Conservation (phyloP, 768 basidiomycete species). For the Trametes coccinea region DNA sequence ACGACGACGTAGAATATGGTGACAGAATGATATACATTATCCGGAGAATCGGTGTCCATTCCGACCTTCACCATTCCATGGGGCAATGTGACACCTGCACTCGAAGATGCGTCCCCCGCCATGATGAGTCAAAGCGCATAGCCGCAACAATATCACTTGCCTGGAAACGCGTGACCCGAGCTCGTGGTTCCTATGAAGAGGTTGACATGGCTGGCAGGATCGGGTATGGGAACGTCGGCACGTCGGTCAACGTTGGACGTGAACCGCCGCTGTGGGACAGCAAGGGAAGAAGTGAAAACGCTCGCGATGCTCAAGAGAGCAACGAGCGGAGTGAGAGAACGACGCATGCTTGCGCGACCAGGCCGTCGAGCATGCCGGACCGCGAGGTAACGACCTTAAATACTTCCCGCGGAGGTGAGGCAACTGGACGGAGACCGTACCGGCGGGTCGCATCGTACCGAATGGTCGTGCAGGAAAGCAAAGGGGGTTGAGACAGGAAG, state of each 20-base stretch:
- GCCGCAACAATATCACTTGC: background rate
- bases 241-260: background rate
- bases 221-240: constrained; percentile 17
- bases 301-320: constrained; percentile 1
- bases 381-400: background rate
- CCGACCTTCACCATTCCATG: constrained; percentile 73
- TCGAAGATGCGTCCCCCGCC: background rate
- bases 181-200: constrained; percentile 69
- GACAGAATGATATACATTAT: constrained; percentile 8
- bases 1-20: background rate
- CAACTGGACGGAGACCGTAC: background rate
- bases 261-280: background rate
- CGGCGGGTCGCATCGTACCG: background rate
- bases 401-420: background rate
- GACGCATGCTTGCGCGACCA: background rate
- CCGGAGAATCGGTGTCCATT: constrained; percentile 60
- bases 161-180: constrained; percentile 31
- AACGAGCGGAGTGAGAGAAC: background rate
- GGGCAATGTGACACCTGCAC: constrained; percentile 58
- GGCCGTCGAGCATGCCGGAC: background rate
- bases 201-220: constrained; percentile 44
- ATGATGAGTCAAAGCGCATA: background rate
- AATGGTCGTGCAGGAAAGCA: background rate
- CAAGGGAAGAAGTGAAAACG: background rate
- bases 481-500: background rate